A percentile compares a stretch with the other conserved stretches of the same genome.
These are phyloP conservation scores for Alternaria alternata DNA, from an alignment of 2,329 filamentous ascomycete species.

Conservation along the genomic window DNA sequence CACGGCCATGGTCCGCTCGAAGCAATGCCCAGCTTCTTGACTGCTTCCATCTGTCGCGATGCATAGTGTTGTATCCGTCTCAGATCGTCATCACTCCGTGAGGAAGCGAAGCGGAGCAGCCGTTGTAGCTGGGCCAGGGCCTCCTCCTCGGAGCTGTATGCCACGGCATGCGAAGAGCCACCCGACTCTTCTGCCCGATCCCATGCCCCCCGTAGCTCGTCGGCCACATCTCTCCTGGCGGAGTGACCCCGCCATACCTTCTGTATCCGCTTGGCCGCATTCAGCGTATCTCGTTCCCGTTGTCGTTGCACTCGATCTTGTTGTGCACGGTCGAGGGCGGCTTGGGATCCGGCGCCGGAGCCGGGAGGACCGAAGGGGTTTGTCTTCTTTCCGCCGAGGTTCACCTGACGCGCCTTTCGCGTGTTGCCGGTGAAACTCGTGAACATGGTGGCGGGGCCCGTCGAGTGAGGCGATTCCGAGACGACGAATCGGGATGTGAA, in stretches of 20 bases:
- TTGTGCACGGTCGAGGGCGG: constrained; percentile 84
- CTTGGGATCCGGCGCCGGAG: constrained; percentile 70
- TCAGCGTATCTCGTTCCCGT: constrained; percentile 78
- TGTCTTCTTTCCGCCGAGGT: constrained; percentile 82
- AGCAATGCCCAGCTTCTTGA: constrained; percentile 30
- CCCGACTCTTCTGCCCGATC: constrained; percentile 40
- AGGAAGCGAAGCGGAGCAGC: constrained; percentile 55
- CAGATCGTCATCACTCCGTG: constrained; percentile 50
- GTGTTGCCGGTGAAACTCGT: constrained; percentile 89
- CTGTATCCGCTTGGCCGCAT: constrained; percentile 78
- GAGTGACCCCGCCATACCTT: constrained; percentile 81
- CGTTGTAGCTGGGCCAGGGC: constrained; percentile 53
- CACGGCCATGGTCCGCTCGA: constrained; percentile 50
- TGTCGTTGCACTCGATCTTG: constrained; percentile 84
- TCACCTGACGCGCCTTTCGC: constrained; percentile 87
- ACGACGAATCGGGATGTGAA: background rate
- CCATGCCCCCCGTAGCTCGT: constrained; percentile 55
- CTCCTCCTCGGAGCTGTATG: constrained; percentile 51
- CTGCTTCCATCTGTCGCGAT: constrained; percentile 46
- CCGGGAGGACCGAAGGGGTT: constrained; percentile 78
- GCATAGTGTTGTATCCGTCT: constrained; percentile 52
- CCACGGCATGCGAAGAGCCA: constrained; percentile 16
- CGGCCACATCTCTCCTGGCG: constrained; percentile 66
- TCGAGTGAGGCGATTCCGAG: background rate
- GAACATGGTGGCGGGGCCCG: constrained; percentile 71